Evolutionary conservation across 306 rosid genomes (phyloP), one percentile per base, ranked within the genome.

Genomic region (Acacia crassicarpa): DNA sequence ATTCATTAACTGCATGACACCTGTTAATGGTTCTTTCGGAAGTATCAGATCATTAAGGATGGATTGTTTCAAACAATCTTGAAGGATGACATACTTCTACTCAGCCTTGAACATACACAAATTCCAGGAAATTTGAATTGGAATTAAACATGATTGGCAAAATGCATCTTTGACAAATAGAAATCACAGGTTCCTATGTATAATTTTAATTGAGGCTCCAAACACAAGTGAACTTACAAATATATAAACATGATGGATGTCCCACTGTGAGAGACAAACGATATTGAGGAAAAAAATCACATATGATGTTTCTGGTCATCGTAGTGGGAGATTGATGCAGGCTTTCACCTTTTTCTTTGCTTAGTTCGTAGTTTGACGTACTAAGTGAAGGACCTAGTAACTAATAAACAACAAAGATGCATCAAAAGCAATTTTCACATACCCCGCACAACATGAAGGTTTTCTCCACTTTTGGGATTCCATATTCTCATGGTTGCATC

Each of bases 401-500:
- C 38, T 30, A 79, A 45, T 45, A 74, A 53, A 63, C 27, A 81
- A 22, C 30, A 63, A 20, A 32, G 32, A 62, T 78, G 77, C 63
- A 74, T 65, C 68, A 59, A 38, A 53, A 2, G 53, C 59, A 51
- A 69, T 51, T 65, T 75, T 75, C 15, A 76, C 85, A n/a, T 91
- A 95, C 99, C 99, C 75, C 78, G 79, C 67, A 93, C 90, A 33
- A 90, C 97, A 90, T 92, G 92, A 87, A 89, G 91, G 85, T 78
- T 92, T 80, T 95, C 93, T 19, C 88, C 97, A 77, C 79, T 89
- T 86, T 79, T 89, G 63, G 99, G 97, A 83, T 95, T 93, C 99
- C 99, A 93, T 86, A 91, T 79, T 85, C 98, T 92, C 90, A 95
- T 82, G 78, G 91, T 89, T 79, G 98, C 94, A 88, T 95, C 99